These are phyloP conservation scores for Pythium oligandrum DNA, from an alignment of 352 stramenopile species.

Conservation along the genomic window DNA sequence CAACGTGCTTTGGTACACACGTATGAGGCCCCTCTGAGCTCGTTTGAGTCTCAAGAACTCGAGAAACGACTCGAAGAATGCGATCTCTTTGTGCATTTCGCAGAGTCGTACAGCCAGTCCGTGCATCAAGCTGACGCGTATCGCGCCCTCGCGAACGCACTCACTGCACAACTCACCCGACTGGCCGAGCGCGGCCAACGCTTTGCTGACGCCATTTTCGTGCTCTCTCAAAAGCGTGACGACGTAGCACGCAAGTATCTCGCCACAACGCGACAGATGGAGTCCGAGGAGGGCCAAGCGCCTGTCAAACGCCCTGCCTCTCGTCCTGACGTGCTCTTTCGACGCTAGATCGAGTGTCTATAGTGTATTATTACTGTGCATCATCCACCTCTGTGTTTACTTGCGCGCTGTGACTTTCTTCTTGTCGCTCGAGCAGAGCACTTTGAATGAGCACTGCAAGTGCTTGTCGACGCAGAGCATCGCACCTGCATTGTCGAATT, in stretches of 20 bases:
- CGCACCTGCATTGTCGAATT: conserved; percentile 99
- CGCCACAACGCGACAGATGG: not conserved
- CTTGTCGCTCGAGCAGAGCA: conserved; percentile 73
- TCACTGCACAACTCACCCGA: conserved; percentile 39
- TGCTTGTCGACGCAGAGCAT: conserved; percentile 78
- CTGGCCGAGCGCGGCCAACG: conserved; percentile 31
- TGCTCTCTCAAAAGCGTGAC: conserved; percentile 43
- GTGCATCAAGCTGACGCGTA: conserved; percentile 39
- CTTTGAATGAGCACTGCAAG: conserved; percentile 79
- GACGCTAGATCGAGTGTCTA: too few relatives aligned
- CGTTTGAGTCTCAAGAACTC: conserved; percentile 12
- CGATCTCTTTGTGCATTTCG: conserved; percentile 36
- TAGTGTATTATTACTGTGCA: too few relatives aligned
- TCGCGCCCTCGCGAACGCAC: conserved; percentile 45
- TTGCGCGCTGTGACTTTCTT: conserved; percentile 24
- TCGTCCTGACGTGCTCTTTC: too few relatives aligned
- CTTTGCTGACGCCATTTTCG: conserved; percentile 39
- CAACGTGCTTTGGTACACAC: conserved; percentile 42
- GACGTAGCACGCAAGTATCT: conserved; percentile 12
- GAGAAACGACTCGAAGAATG: conserved; percentile 47
- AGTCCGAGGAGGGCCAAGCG: conserved; percentile 1
- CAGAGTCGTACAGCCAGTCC: conserved; percentile 32
- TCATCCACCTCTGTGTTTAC: too few relatives aligned
- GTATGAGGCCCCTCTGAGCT: conserved; percentile 30
- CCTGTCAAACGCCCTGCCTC: not conserved